Evolutionary conservation across 1,284 basidiomycete species (phyloP), one percentile per base, ranked within the genome.

Genomic region (Melampsora abietis-canadensis): DNA sequence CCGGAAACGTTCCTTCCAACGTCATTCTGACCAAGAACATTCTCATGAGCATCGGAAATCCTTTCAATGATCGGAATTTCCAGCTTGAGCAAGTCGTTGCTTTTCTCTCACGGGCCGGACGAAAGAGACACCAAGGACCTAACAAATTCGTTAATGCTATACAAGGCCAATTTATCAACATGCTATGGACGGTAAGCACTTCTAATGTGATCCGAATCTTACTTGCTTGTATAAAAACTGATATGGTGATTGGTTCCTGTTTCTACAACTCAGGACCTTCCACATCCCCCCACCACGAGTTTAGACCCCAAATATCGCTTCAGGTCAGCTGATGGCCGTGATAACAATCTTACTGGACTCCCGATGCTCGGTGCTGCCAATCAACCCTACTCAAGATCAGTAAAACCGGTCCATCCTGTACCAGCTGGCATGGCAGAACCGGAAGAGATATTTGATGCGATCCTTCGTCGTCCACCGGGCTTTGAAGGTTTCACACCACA

Each of bases 91-190:
- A 73, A 12, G 37, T 73, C 48, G 70, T 73, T 12, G 70, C 37
- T 30, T 73, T 48, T 51, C 27, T 73, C 0, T 51, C 63, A 6
- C 65, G 54, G n/a, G n/a, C 70, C 19, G 70, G 63, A 19, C 40
- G 63, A 44, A 31, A 31, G 34, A 65, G 63, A 30, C 70, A 46
- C 21, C 70, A 73, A 47, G 70, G 63, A 27, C 34, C 70, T n/a
- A 65, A 66, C 24, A 44, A 60, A 14, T 46, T 65, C n/a, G 70
- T 73, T 27, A 73, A 73, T 34, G 70, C 40, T 40, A 40, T 73
- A 21, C 70, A 73, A 44, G 70, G 63, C 48, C 62, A 66, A 66
- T 73, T 73, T 14, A 73, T 73, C 34, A 66, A 73, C 63, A 37
- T 73, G 31, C 37, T 73, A 1, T 73, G 70, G 70, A 65, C 51